Evolutionary conservation across 495 filamentous ascomycete genomes (phyloP), one percentile per base, ranked within the genome.

Genomic region (Margaritispora aquatica): DNA sequence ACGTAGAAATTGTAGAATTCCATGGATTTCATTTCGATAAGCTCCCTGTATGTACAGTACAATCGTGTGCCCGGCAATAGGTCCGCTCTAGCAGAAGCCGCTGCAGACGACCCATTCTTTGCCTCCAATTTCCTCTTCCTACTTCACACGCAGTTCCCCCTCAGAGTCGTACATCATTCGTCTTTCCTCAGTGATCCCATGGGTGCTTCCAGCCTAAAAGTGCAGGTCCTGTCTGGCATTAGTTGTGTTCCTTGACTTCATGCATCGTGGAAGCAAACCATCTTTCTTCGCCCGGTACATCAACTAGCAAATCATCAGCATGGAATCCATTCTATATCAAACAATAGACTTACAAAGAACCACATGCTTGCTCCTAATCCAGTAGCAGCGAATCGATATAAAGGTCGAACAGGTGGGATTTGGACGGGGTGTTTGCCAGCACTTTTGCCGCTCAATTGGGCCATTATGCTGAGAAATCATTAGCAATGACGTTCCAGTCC

Each of bases 211-310:
- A 92, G 65, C 94, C 94, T 59, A 99, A 66, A 55, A 99, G 75
- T 29, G 84, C 94, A 15, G 94, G 80, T 22, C 79, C 75, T 78
- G 63, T 56, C 20, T 48, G 53, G 44, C 38, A 57, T 69, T 61
- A 54, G 55, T n/a, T n/a, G n/a, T n/a, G n/a, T 53, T 50, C 8
- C 41, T 27, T 9, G 27, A 36, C 50, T 44, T 55, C 13, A 20
- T 56, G 61, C 36, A 19, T 36, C 21, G 38, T 15, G n/a, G 8
- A 10, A 3, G 17, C 56, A 66, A 76, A 84, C 83, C 79, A 68
- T 99, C 94, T 75, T 97, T 89, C 82, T 91, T 96, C 63, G 92
- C 91, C 44, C 95, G 84, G 71, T 96, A 97, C 88, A 97, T 91
- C 64, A 96, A 75, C 92, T 96, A 64, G 46, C 58, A 21, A 53